Evolutionary conservation across 2,329 filamentous ascomycete species (phyloP).

Genomic region (Acrodontium crateriforme): DNA sequence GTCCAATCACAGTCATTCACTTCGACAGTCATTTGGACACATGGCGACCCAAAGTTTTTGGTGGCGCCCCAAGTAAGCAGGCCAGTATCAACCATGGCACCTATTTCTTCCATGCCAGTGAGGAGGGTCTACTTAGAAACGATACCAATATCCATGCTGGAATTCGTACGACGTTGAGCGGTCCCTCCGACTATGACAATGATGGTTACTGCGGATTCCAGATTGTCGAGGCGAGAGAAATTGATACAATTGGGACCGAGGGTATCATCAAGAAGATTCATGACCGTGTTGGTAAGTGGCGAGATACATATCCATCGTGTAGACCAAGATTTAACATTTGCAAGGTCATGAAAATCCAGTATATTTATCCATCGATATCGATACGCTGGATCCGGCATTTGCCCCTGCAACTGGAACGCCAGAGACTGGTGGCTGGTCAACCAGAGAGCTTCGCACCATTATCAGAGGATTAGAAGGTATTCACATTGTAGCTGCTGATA

Average conservation of each 20-base stretch:
- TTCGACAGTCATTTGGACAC: constrained; percentile 49
- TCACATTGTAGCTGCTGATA: constrained; percentile 49
- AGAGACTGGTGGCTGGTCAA: constrained; percentile 64
- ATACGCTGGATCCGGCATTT: constrained; percentile 74
- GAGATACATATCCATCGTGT: background rate
- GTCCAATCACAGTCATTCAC: constrained; percentile 50
- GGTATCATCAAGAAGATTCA: constrained; percentile 70
- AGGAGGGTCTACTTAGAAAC: constrained; percentile 65
- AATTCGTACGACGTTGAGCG: constrained; percentile 69
- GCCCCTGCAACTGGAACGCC: constrained; percentile 63
- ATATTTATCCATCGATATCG: constrained; percentile 76
- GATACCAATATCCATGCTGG: constrained; percentile 80
- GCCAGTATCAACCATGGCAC: constrained; percentile 73
- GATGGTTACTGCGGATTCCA: constrained; percentile 75
- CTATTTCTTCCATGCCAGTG: constrained; percentile 72
- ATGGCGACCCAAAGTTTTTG: constrained; percentile 77
- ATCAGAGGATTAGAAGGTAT: constrained; percentile 53
- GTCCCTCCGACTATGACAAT: constrained; percentile 69
- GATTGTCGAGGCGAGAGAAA: constrained; percentile 63
- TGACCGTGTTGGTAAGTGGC: constrained; percentile 50
- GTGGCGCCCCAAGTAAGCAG: constrained; percentile 61
- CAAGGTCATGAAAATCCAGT: constrained; percentile 48
- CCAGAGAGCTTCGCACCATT: constrained; percentile 58
- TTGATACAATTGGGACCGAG: constrained; percentile 50
- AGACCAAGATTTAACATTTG: background rate